Evolutionary conservation across 495 filamentous ascomycete species (phyloP).

Genomic region (Achaetomiella virescens): DNA sequence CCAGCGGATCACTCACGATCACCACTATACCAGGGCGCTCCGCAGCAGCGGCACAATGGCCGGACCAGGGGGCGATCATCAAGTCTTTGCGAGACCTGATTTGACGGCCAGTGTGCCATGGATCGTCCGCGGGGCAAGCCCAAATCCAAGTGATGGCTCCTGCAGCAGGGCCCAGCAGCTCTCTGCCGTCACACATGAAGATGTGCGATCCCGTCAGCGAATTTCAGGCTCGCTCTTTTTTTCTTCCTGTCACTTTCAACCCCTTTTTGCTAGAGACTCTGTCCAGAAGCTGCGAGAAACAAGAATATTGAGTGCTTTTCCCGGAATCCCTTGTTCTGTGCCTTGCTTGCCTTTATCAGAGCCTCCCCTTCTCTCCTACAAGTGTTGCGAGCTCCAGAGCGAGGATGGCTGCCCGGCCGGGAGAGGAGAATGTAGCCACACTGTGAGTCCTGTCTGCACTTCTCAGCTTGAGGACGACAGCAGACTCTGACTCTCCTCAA

Average conservation of each 20-base stretch:
- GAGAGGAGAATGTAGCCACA: slow-evolving; percentile 72
- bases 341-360: not conserved
- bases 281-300: not conserved
- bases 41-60: slow-evolving; percentile 3
- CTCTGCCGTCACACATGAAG: slow-evolving; percentile 2
- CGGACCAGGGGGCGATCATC: slow-evolving; percentile 13
- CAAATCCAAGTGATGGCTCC: slow-evolving; percentile 12
- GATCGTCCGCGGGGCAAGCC: slow-evolving; percentile 10
- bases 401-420: slow-evolving; percentile 68
- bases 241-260: not conserved
- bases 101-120: slow-evolving; percentile 8
- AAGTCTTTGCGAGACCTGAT: slow-evolving; percentile 11
- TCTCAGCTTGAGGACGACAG: not conserved
- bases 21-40: not conserved
- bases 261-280: not conserved
- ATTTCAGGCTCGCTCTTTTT: not conserved
- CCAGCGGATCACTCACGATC: slow-evolving; percentile 13
- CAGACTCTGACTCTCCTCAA: slow-evolving; percentile 15
- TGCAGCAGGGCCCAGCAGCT: slow-evolving; percentile 9
- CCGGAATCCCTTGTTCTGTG: not conserved
- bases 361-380: not conserved
- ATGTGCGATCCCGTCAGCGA: not conserved
- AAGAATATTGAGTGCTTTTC: not conserved
- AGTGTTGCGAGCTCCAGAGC: not conserved
- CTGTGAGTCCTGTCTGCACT: slow-evolving; percentile 53